phyloP scores from a whole-genome alignment of 2,329 filamentous ascomycete genomes.

The Ceratocystis albifundus region DNA sequence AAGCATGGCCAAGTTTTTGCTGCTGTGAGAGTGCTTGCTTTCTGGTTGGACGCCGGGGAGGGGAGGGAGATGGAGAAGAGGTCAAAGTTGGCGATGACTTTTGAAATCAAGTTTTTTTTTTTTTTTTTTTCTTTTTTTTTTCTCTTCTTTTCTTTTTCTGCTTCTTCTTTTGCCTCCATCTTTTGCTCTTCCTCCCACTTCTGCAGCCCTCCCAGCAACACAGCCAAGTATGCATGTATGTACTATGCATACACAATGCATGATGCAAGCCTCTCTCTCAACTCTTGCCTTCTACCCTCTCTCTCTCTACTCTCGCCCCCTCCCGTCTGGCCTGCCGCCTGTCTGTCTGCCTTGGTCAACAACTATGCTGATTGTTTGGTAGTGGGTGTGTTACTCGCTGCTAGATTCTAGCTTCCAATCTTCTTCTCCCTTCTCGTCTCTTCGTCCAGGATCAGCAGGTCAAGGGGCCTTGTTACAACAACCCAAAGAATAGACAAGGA shows the following conservation, averaged over 20 bases:
- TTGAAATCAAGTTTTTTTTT: background rate
- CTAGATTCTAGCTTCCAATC: background rate
- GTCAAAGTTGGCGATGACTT: no score
- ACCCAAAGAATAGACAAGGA: no score
- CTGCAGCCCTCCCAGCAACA: slow-evolving; percentile 6
- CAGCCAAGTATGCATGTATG: background rate
- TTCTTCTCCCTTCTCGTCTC: background rate
- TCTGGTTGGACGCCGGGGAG: no score
- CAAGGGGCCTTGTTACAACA: background rate
- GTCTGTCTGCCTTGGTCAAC: background rate
- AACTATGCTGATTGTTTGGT: background rate
- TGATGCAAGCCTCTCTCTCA: no score
- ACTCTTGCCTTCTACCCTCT: no score
- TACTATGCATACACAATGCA: background rate
- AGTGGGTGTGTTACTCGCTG: slow-evolving; percentile 4
- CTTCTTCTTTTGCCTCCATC: background rate
- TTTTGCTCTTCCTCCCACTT: background rate
- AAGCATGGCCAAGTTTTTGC: background rate
- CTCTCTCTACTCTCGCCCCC: background rate
- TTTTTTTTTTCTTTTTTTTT: background rate
- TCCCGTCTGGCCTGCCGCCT: background rate
- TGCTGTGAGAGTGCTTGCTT: no score
- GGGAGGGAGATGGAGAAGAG: no score
- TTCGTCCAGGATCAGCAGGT: background rate
- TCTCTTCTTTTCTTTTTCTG: background rate